These are phyloP conservation scores for Paralagenidium karlingii DNA, from an alignment of 352 stramenopile genomes.

Conservation along the genomic window DNA sequence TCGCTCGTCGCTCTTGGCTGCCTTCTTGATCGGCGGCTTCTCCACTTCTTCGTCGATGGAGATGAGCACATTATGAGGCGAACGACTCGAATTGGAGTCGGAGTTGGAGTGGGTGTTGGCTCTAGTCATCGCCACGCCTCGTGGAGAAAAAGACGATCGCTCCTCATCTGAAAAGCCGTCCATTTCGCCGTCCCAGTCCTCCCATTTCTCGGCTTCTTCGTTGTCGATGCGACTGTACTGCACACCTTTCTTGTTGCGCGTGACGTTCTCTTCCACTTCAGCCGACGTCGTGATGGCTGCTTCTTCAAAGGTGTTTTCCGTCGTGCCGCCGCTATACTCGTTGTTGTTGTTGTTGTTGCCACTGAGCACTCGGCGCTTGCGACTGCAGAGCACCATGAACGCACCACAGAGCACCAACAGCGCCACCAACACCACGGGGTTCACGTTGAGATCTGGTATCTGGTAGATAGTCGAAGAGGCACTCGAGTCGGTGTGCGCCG, in stretches of 20 bases:
- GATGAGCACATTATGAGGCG: too few species aligned
- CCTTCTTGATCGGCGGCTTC: too few species aligned
- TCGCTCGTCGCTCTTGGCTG: too few species aligned
- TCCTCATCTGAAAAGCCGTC: too few species aligned
- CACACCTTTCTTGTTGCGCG: conserved; percentile 8
- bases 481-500: too few species aligned
- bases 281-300: conserved; percentile 3
- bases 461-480: too few species aligned
- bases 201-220: conserved; percentile 45
- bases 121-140: too few species aligned
- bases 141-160: too few species aligned
- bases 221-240: conserved; percentile 62
- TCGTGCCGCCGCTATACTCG: conserved; percentile 6
- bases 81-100: too few species aligned
- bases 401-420: conserved; percentile 32
- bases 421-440: conserved; percentile 24
- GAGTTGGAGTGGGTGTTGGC: too few species aligned
- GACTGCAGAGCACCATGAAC: conserved; percentile 39
- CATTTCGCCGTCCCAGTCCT: conserved; percentile 56
- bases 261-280: conserved; percentile 5
- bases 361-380: conserved; percentile 18
- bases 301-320: not conserved
- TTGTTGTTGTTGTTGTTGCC: conserved; percentile 1
- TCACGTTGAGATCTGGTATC: too few species aligned
- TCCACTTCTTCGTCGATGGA: too few species aligned